Base-by-base conservation (phyloP, 768 basidiomycete genomes). In the Melanogaster broomeanus region DNA sequence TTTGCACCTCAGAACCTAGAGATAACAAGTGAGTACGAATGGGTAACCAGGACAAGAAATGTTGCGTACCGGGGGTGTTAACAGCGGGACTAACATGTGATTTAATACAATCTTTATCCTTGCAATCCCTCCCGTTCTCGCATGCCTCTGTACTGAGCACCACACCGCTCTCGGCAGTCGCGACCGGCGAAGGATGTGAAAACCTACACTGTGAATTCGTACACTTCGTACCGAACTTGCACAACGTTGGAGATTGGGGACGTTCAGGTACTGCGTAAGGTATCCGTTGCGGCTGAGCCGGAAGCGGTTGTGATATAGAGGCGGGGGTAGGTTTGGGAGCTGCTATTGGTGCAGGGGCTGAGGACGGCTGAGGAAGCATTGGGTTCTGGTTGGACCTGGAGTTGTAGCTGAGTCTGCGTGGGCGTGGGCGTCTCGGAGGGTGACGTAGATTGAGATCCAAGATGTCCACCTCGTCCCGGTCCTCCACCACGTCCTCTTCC, bases 121-220 rank as follows among this genome's bases (percentile, higher is more conserved):
- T 85, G 71, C 97, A 99, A 41, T 87, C 76, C 65, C 85, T 88
- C 16, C 91, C 91, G 43, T 87, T 83, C 61, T 94, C 90, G 69
- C 97, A 99, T 18, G 92, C 77, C 51, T 98, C 96, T 51, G 90
- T 93, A 61, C 90, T 96, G 49, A 99, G 77, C 2, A 98, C 97
- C 56, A 99, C 81, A 9, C 95, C 97, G 61, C 90, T 94, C 72
- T 96, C 93, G 28, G 88, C 79, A 16, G 96, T 97, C 6, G 97
- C 95, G 3, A 94, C 92, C n/a, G 97, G 97, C 9, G 90, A 93
- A 5, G 97, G 95, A 68, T 99, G 97, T 9, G 93, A 92, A 69
- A 84, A 98, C 16, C 88, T 79, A 69, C 97, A 99, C 41, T 86
- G 77, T 0, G 88, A 77, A 67, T 98, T 96, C 43, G 87, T 88